Conservation (phyloP, 352 stramenopile genomes). For the Pythium apleroticum region DNA sequence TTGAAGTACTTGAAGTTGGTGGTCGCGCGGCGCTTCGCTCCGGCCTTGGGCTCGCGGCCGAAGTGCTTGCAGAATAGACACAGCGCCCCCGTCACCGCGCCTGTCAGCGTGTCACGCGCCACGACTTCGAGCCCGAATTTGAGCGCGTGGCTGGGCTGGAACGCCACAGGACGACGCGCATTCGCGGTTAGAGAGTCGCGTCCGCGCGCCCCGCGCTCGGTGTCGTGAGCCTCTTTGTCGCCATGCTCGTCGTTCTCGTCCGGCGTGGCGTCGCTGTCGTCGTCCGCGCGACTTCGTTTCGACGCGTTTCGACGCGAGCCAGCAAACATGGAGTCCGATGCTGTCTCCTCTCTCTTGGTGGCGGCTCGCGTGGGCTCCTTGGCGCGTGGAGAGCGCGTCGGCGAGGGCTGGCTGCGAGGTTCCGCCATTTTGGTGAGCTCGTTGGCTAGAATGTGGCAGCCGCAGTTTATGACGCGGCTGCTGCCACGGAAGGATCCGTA, state of each 20-base stretch:
- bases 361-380: neutral
- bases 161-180: constrained; percentile 32
- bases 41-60: constrained; percentile 51
- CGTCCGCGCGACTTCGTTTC: neutral
- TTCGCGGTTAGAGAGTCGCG: neutral
- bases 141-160: constrained; percentile 53
- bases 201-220: too few species aligned
- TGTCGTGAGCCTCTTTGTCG: neutral
- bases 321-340: neutral
- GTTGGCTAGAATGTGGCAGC: neutral
- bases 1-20: constrained; percentile 74
- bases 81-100: constrained; percentile 42
- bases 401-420: neutral
- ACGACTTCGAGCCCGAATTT: constrained; percentile 56
- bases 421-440: neutral
- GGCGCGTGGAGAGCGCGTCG: neutral
- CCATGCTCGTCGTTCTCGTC: neutral
- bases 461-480: neutral
- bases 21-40: constrained; percentile 53
- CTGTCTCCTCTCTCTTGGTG: neutral
- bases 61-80: constrained; percentile 72
- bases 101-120: constrained; percentile 37
- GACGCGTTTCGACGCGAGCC: neutral
- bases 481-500: neutral
- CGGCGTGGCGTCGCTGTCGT: neutral